Percentiles rank a stretch among this genome's conserved stretches.
phyloP scores from a whole-genome alignment of 2,329 filamentous ascomycete genomes.

The Phyllosticta ampelicida region DNA sequence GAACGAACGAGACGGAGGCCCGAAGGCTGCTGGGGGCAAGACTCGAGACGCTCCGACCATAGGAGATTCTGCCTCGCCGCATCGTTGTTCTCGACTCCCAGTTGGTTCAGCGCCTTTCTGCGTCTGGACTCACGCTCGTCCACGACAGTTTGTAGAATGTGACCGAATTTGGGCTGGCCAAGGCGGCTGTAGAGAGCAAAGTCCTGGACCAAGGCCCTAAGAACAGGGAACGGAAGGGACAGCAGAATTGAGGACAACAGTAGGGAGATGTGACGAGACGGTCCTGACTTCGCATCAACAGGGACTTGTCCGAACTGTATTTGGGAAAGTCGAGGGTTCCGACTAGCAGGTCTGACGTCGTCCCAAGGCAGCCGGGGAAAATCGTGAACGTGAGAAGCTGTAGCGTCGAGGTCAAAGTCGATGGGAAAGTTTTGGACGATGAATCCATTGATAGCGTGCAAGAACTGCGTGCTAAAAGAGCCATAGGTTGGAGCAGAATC shows the following conservation, averaged over 20 bases:
- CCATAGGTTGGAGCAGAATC: constrained; percentile 34
- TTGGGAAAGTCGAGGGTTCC: constrained; percentile 46
- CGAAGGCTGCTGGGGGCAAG: constrained; percentile 25
- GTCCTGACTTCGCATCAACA: constrained; percentile 29
- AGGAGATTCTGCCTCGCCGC: constrained; percentile 20
- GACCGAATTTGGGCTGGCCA: constrained; percentile 28
- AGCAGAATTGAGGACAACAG: constrained; percentile 56
- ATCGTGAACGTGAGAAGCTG: constrained; percentile 36
- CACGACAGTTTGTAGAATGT: constrained; percentile 32
- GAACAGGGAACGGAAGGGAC: constrained; percentile 56
- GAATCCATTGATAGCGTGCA: constrained; percentile 48
- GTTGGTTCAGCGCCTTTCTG: constrained; percentile 22
- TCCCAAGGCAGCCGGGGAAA: constrained; percentile 37
- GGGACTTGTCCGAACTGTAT: constrained; percentile 64
- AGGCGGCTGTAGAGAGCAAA: constrained; percentile 40
- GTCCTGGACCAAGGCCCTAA: constrained; percentile 57
- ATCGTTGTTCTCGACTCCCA: constrained; percentile 15
- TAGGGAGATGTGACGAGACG: constrained; percentile 31
- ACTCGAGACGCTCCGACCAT: constrained; percentile 27
- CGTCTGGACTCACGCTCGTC: constrained; percentile 33
- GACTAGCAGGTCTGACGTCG: constrained; percentile 26
- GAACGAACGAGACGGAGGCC: constrained; percentile 25
- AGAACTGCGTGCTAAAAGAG: constrained; percentile 43
- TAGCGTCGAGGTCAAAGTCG: constrained; percentile 49
- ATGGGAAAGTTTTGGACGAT: constrained; percentile 49